Conservation (phyloP, 805 yeast species). For the Pichia paraexigua region DNA sequence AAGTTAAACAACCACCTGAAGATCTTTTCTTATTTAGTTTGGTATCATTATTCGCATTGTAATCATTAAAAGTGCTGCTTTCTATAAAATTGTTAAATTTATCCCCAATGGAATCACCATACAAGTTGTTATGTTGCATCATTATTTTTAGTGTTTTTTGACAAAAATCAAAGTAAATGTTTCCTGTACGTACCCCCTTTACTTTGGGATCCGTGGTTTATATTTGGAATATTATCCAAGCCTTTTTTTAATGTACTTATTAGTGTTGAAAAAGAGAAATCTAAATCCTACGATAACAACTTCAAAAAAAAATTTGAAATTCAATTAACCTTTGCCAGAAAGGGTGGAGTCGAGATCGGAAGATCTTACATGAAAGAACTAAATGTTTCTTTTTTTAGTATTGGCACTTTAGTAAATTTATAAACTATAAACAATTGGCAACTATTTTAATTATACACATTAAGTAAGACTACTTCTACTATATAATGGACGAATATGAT, state of each 20-base stretch:
- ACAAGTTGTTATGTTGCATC: not conserved
- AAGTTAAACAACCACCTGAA: conserved; percentile 58
- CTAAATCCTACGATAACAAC: not conserved
- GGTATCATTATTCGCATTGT: not conserved
- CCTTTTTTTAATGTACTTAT: not conserved
- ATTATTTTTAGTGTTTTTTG: not conserved
- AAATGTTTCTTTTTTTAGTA: no score
- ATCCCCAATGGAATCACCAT: not conserved
- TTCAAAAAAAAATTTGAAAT: no score
- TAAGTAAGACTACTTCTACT: not conserved
- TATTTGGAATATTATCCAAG: not conserved
- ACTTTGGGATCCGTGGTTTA: not conserved
- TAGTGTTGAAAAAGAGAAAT: no score
- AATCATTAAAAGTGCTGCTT: not conserved
- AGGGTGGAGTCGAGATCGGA: not conserved
- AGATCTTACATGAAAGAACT: no score
- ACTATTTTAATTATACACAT: not conserved
- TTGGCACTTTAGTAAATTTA: no score
- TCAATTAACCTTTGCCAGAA: no score
- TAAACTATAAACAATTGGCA: not conserved
- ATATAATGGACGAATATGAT: conserved; percentile 34
- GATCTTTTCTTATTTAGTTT: conserved; percentile 31
- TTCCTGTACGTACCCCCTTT: not conserved
- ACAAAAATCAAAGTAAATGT: not conserved
- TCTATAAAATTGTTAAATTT: not conserved